Percentiles rank a stretch among this genome's conserved stretches.
phyloP scores from a whole-genome alignment of 2,329 filamentous ascomycete genomes.

The Sporothrix curviconia region DNA sequence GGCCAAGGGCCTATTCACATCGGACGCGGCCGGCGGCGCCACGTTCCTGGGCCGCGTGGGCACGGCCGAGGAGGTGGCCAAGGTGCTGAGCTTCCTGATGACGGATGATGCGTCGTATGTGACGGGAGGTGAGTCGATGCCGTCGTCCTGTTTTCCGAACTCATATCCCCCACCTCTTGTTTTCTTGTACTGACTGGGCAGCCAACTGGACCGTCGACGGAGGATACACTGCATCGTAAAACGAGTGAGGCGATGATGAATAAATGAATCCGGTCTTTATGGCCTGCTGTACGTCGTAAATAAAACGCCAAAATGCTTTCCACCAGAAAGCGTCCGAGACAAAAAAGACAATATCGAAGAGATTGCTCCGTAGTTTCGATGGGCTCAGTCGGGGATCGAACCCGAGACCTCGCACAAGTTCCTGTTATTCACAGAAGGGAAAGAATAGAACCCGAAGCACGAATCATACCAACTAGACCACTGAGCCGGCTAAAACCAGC shows the following conservation, averaged over 20 bases:
- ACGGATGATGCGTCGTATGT: slow-evolving; percentile 8
- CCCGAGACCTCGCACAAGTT: too few species aligned
- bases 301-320: not conserved
- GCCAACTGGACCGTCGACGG: slow-evolving; percentile 10
- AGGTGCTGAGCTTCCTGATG: slow-evolving; percentile 8
- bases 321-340: too few species aligned
- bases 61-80: slow-evolving; percentile 6
- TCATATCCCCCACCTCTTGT: not conserved
- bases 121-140: slow-evolving; percentile 2
- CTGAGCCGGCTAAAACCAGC: too few species aligned
- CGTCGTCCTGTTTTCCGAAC: not conserved
- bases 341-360: too few species aligned
- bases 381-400: too few species aligned
- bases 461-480: too few species aligned
- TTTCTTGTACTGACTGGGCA: not conserved
- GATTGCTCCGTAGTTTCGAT: too few species aligned
- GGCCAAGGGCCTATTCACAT: slow-evolving; percentile 1
- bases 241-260: not conserved
- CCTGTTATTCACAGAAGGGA: too few species aligned
- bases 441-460: too few species aligned
- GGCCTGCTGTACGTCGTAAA: not conserved
- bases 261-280: not conserved
- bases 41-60: slow-evolving; percentile 5
- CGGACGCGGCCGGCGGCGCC: not conserved
- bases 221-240: slow-evolving; percentile 3